phyloP scores from a whole-genome alignment of 2,329 filamentous ascomycete species.

The Didymella keratinophila region DNA sequence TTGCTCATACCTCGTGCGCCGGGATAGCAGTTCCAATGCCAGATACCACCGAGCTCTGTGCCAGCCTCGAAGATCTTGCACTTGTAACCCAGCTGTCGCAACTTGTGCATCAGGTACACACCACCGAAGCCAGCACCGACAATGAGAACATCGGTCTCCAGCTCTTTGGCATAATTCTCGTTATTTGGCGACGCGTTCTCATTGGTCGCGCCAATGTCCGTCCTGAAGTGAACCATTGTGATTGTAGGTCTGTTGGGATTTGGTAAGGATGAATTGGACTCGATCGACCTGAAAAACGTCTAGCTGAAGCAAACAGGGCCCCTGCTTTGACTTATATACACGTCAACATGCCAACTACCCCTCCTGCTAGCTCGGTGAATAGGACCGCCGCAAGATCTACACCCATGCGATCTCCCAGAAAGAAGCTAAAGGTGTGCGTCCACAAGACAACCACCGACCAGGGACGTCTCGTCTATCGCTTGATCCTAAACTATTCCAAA shows the following conservation, averaged over 20 bases:
- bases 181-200: conserved; percentile 28
- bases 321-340: conserved; percentile 26
- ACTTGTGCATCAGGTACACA: conserved; percentile 53
- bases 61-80: conserved; percentile 54
- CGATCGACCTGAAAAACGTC: conserved; percentile 1
- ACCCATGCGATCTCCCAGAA: conserved; percentile 4
- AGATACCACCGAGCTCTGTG: conserved; percentile 54
- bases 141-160: conserved; percentile 50
- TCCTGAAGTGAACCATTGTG: conserved; percentile 44
- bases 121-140: conserved; percentile 54
- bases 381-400: conserved; percentile 23
- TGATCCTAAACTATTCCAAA: not conserved
- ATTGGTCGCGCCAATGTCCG: conserved; percentile 42
- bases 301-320: not conserved
- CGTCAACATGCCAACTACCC: conserved; percentile 24
- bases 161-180: conserved; percentile 47
- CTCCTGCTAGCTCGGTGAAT: conserved; percentile 23
- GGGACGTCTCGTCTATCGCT: conserved; percentile 6
- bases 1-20: conserved; percentile 47
- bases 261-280: not conserved
- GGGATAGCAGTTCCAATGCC: conserved; percentile 57
- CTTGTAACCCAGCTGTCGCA: conserved; percentile 51
- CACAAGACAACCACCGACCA: conserved; percentile 6
- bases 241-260: not conserved
- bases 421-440: conserved; percentile 5